Evolutionary conservation across 371 early-diverging fungal genomes (phyloP).

Genomic region (Apophysomyces trapeziformis): DNA sequence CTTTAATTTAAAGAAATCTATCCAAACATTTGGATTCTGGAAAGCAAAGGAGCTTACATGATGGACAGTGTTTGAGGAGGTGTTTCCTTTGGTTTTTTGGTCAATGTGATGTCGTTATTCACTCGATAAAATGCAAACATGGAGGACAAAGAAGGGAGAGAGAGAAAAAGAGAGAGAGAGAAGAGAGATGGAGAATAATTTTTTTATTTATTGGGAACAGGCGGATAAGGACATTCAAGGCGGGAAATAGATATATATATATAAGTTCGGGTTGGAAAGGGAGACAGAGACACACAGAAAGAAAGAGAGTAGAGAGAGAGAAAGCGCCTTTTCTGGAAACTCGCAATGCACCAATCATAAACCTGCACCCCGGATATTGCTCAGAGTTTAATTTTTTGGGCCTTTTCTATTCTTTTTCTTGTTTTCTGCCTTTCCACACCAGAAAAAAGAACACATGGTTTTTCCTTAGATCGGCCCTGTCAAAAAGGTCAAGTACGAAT

Average conservation of each 20-base stretch:
- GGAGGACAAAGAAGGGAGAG: not conserved
- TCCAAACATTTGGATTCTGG: too few species aligned
- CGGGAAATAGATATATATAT: not conserved
- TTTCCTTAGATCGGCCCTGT: not conserved
- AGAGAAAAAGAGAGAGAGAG: too few species aligned
- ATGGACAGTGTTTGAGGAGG: conserved; percentile 4
- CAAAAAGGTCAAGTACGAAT: too few species aligned
- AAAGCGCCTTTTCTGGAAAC: conserved; percentile 5
- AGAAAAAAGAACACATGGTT: not conserved
- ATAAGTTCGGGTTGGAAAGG: not conserved
- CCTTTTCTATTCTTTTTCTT: not conserved
- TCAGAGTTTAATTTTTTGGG: not conserved
- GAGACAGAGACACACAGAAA: too few species aligned
- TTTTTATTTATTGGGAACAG: not conserved
- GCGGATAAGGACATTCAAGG: not conserved
- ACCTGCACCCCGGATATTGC: conserved; percentile 8
- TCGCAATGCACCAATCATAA: conserved; percentile 9
- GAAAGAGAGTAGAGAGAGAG: not conserved
- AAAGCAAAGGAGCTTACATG: conserved; percentile 14
- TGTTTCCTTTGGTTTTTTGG: conserved; percentile 15
- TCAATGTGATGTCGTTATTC: not conserved
- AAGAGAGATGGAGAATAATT: too few species aligned
- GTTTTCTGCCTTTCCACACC: not conserved
- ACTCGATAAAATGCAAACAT: conserved; percentile 22
- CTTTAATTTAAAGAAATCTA: not conserved